A percentile compares a stretch with the other conserved stretches of the same genome.
These are phyloP conservation scores for Wickerhamiella spandovensis DNA, from an alignment of 805 yeast genomes.

Conservation along the genomic window DNA sequence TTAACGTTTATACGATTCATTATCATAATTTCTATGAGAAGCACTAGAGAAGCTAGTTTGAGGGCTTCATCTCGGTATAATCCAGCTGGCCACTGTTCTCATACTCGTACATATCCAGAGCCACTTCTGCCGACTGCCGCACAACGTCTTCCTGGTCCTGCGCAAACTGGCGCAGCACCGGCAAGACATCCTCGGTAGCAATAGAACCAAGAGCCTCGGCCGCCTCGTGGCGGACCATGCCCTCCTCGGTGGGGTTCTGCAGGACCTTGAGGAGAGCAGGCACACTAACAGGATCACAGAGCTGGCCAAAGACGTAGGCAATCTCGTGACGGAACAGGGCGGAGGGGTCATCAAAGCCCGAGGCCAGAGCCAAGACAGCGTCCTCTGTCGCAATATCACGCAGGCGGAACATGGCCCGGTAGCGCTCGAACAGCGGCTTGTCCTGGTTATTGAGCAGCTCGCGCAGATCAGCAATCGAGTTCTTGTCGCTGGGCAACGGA, in stretches of 20 bases:
- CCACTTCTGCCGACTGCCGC: conserved; percentile 92
- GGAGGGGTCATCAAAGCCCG: conserved; percentile 79
- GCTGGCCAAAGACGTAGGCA: conserved; percentile 96
- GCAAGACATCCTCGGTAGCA: conserved; percentile 90
- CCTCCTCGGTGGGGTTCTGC: conserved; percentile 68
- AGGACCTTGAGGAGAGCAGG: conserved; percentile 77
- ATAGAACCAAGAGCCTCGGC: conserved; percentile 97
- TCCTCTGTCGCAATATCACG: conserved; percentile 90
- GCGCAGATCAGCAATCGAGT: conserved; percentile 54
- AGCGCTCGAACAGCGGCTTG: conserved; percentile 78
- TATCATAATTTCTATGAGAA: not conserved
- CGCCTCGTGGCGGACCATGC: conserved; percentile 99
- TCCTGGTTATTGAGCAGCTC: conserved; percentile 59
- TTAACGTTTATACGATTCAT: not conserved
- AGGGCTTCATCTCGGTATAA: conserved; percentile 36
- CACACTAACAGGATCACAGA: conserved; percentile 84
- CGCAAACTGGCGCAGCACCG: conserved; percentile 67
- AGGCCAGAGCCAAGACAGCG: conserved; percentile 82
- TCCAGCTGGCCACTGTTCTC: conserved; percentile 76
- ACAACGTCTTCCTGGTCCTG: conserved; percentile 80
- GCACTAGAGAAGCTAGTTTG: not conserved
- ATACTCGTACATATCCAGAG: conserved; percentile 95
- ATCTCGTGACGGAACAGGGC: conserved; percentile 96
- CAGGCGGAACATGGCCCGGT: conserved; percentile 95
- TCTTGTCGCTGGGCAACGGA: conserved; percentile 57